Percentiles rank a stretch among this genome's conserved stretches.
phyloP scores from a whole-genome alignment of 495 filamentous ascomycete species.

The Astrocystis sublimbata region DNA sequence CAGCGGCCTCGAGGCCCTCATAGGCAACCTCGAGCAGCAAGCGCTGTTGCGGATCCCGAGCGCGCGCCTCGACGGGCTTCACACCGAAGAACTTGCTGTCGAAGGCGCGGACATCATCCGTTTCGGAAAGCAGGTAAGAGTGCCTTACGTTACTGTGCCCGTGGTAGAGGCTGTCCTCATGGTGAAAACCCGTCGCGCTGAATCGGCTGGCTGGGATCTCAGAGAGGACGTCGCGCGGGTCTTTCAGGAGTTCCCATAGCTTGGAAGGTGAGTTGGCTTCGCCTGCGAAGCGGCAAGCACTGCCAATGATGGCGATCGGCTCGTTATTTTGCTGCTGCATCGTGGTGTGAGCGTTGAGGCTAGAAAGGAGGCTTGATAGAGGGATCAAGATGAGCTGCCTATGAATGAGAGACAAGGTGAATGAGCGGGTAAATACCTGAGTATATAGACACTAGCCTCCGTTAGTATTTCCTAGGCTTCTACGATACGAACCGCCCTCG shows the following conservation, averaged over 20 bases:
- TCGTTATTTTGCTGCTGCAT: too few species aligned
- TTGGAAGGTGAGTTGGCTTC: conserved; percentile 36
- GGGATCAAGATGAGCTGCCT: too few species aligned
- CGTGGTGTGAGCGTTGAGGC: too few species aligned
- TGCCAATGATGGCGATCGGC: conserved; percentile 43
- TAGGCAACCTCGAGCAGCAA: conserved; percentile 36
- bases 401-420: too few species aligned
- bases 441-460: too few species aligned
- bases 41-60: conserved; percentile 39
- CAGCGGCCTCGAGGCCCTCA: conserved; percentile 44
- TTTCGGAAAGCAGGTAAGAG: conserved; percentile 39
- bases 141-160: conserved; percentile 30
- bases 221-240: background rate
- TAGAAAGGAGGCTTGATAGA: too few species aligned
- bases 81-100: conserved; percentile 46
- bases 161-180: background rate
- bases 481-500: too few species aligned
- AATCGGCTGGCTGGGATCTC: background rate
- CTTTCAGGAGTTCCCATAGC: conserved; percentile 37
- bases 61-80: conserved; percentile 31
- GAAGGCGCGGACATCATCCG: conserved; percentile 38
- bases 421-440: too few species aligned
- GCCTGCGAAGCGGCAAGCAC: conserved; percentile 52
- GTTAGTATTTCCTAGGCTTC: too few species aligned
- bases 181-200: background rate